phyloP scores from a whole-genome alignment of 139 green algal species.

The Bryopsis sp. region DNA sequence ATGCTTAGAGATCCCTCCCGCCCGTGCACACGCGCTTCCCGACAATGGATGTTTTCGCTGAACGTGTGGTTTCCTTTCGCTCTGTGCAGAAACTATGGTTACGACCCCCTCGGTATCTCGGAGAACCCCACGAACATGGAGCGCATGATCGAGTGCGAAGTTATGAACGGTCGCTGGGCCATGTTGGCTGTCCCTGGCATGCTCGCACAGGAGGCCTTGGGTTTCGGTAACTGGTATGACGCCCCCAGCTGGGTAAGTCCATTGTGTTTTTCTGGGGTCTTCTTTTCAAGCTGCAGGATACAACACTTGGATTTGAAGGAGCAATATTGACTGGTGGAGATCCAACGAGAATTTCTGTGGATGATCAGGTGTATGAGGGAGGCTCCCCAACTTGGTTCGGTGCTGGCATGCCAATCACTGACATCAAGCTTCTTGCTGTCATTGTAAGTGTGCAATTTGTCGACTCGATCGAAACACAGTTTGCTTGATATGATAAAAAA shows the following conservation, averaged over 20 bases:
- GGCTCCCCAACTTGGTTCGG: constrained; percentile 67
- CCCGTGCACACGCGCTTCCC: too few relatives aligned
- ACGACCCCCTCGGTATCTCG: constrained; percentile 57
- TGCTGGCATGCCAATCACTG: constrained; percentile 61
- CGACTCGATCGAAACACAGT: too few relatives aligned
- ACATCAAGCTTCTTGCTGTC: constrained; percentile 61
- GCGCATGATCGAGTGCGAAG: constrained; percentile 71
- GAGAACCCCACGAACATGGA: constrained; percentile 38
- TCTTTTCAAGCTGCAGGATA: too few relatives aligned
- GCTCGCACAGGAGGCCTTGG: constrained; percentile 62
- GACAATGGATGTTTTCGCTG: too few relatives aligned
- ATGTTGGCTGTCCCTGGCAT: constrained; percentile 83
- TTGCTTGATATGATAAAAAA: too few relatives aligned
- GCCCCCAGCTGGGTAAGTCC: constrained; percentile 54
- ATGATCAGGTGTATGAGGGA: constrained; percentile 50
- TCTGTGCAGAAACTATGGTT: constrained; percentile 43
- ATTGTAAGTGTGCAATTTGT: too few relatives aligned
- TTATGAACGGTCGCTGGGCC: constrained; percentile 84
- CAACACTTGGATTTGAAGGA: too few relatives aligned
- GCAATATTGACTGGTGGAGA: too few relatives aligned
- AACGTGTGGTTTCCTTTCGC: too few relatives aligned
- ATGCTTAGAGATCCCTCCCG: too few relatives aligned
- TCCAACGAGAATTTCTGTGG: too few relatives aligned
- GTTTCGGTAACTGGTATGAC: constrained; percentile 62
- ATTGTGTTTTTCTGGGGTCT: not conserved